Base-by-base conservation (phyloP, 1,139 yeast genomes). In the Yamadazyma friedrichii region DNA sequence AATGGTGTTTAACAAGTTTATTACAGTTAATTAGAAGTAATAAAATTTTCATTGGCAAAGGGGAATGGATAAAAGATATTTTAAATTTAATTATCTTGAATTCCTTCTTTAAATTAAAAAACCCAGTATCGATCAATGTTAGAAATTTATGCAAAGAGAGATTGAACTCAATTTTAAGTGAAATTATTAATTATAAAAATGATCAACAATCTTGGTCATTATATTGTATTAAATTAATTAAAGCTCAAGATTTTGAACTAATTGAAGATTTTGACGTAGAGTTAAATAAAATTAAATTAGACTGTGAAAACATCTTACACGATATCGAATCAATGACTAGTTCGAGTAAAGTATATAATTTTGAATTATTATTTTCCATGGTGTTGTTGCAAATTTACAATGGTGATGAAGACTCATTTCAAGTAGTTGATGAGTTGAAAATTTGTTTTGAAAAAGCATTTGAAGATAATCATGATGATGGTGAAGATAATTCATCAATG, bases 331-430 rank as follows among this genome's bases (percentile, higher is more conserved):
- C 36, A 6, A 22, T 48, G 26, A 12, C 37, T 6, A 31, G 35
- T 13, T 33, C 49, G n/a, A 63, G 61, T 30, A 66, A 65, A 34
- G 57, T 63, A 10, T 57, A 56, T 40, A 67, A 74, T 40, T 84
- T 86, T 55, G 95, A 88, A 57, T 66, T 88, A 35, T 66, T 93
- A 38, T 80, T 87, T 44, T 84, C 96, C 0, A 79, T 88, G 76
- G 85, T 85, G 2, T 62, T 89, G 35, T 60, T 93, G 22, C 96
- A 89, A 57, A 71, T 91, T 33, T 89, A 83, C 55, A 68, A 82
- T 47, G 95, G 93, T 15, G 89, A 83, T 52, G 81, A 78, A 41
- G 98, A 91, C 47, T 84, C 96, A 0, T 80, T 85, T 4, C 70
- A 80, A 26, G 83, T 88, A 16, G 69, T 89, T 33, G 83, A 81